These are phyloP conservation scores for Podaxis sp. DNA, from an alignment of 768 basidiomycete species.

Conservation along the genomic window DNA sequence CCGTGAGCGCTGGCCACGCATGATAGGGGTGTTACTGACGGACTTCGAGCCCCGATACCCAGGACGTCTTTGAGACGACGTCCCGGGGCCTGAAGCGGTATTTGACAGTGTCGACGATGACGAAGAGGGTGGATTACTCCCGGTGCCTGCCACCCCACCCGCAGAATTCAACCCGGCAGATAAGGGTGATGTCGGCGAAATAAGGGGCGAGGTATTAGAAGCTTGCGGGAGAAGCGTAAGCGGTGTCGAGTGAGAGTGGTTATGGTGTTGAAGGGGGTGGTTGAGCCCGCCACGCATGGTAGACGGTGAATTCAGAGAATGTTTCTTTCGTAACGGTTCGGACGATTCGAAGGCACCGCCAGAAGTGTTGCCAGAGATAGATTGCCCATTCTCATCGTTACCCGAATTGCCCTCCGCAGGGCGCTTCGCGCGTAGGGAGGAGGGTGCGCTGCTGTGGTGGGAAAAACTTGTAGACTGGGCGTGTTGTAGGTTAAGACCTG, in stretches of 20 bases:
- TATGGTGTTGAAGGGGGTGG: neutral
- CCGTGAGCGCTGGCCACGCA: constrained; percentile 9
- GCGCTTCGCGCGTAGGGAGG: neutral
- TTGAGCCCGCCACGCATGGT: constrained; percentile 2
- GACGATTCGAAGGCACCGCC: neutral
- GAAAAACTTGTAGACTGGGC: constrained; percentile 2
- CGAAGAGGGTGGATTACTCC: neutral
- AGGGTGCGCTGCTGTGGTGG: neutral
- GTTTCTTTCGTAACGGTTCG: constrained; percentile 12
- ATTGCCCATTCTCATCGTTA: neutral
- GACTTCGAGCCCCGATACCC: constrained; percentile 9
- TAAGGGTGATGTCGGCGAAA: constrained; percentile 10
- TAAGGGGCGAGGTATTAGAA: neutral
- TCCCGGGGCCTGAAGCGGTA: neutral
- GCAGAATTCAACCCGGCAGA: neutral
- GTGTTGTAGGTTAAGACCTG: neutral
- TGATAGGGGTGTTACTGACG: constrained; percentile 4
- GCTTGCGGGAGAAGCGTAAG: constrained; percentile 4
- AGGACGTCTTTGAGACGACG: neutral
- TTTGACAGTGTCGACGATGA: neutral
- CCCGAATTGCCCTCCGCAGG: constrained; percentile 2
- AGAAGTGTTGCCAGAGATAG: neutral
- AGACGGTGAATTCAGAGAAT: neutral
- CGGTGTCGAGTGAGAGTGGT: constrained; percentile 1
- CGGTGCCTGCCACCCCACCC: neutral